Evolutionary conservation across 768 basidiomycete species (phyloP).

Genomic region (Trametes maxima): DNA sequence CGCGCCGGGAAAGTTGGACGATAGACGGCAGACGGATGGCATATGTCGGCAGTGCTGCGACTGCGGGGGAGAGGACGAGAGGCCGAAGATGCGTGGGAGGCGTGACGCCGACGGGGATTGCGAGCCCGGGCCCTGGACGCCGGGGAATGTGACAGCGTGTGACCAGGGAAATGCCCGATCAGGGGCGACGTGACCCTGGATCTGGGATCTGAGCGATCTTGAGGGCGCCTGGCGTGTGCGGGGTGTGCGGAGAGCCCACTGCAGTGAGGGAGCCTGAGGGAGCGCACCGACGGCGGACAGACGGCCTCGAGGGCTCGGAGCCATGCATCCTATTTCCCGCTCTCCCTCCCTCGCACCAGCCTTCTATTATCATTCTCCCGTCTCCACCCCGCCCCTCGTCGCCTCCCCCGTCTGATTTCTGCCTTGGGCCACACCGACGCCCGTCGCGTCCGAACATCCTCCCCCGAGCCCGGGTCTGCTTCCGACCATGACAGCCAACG

Average conservation of each 20-base stretch:
- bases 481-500: conserved; percentile 1
- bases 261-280: background rate
- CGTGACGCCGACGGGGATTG: background rate
- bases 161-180: conserved; percentile 2
- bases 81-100: background rate
- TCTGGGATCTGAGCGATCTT: conserved; percentile 1
- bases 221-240: background rate
- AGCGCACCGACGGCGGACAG: background rate
- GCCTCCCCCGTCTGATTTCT: background rate
- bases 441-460: too few relatives aligned
- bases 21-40: background rate
- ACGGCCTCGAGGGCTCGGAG: conserved; percentile 10
- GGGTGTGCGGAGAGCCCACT: background rate
- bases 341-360: background rate
- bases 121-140: background rate
- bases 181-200: conserved; percentile 2
- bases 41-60: background rate
- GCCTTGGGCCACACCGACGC: too few relatives aligned
- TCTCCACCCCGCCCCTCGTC: background rate
- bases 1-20: background rate
- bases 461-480: background rate
- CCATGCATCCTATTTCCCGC: conserved; percentile 5
- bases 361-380: conserved; percentile 8
- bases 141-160: conserved; percentile 1
- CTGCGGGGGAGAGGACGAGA: conserved; percentile 1